Base-by-base conservation (phyloP, 2,329 filamentous ascomycete genomes). In the Coniochaeta ligniaria region DNA sequence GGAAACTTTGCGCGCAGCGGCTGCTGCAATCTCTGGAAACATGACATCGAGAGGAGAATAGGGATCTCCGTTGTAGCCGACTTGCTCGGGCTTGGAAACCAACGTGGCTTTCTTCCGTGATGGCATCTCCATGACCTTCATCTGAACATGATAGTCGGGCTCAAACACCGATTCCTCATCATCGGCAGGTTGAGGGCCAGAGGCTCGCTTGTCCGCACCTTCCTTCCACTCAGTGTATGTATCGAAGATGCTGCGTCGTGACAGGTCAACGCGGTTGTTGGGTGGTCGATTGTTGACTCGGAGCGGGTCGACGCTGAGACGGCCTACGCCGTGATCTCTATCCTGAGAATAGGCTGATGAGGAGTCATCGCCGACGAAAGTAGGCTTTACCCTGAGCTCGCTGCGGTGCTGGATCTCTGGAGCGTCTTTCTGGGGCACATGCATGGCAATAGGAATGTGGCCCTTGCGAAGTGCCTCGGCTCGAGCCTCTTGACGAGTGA, bases 21-120 rank as follows among this genome's bases (percentile, higher is more conserved):
- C 59, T 14, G 70, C 74, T n/a, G 72, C 64, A 3, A 71, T 74
- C 33, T 73, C 47, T 9, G 54, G 71, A 59, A 80, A 76, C 57
- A 78, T 77, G 0, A 78, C 69, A 6, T 73, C 72, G 2, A 81
- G 68, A 1, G 78, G 79, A 2, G 77, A 80, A 62, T 76, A 81
- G 68, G 63, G 26, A 2, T 69, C 67, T 22, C 65, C 26, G 47
- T n/a, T 58, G 22, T 43, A 8, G 24, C 59, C 52, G 7, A 38
- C 59, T 41, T 28, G n/a, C 9, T 16, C 9, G 6, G 35, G 4
- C 4, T 31, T 45, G 6, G 3, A 47, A 45, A 26, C 59, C 57
- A 17, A 45, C 24, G 59, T 58, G 43, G 14, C 31, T 11, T 20
- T 38, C n/a, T 20, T 62, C 54, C 16, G 28, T 41, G 20, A 28